These are phyloP conservation scores for Tephrocybe sp. DNA, from an alignment of 768 basidiomycete genomes.

Conservation along the genomic window DNA sequence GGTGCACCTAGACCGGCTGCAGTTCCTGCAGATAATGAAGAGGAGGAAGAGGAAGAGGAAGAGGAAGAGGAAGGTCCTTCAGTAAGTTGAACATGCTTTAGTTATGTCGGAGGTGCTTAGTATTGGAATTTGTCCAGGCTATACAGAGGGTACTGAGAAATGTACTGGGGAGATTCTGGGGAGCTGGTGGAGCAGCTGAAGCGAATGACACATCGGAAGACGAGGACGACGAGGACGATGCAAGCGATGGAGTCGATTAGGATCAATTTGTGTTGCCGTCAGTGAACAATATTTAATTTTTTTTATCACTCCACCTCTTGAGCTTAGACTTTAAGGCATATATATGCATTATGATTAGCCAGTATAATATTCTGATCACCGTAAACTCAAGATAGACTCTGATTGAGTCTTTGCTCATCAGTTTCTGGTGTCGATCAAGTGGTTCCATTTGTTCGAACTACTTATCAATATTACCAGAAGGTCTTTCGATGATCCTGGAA, in stretches of 20 bases:
- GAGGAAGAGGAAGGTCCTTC: conserved; percentile 51
- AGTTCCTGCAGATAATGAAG: conserved; percentile 16
- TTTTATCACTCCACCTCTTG: no score
- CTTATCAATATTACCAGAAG: no score
- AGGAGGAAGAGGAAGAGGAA: conserved; percentile 22
- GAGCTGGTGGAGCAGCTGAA: conserved; percentile 26
- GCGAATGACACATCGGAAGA: conserved; percentile 36
- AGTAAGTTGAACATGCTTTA: conserved; percentile 35
- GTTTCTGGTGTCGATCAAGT: no score
- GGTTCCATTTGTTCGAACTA: no score
- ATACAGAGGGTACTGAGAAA: conserved; percentile 62
- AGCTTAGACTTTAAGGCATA: no score
- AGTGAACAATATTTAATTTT: no score
- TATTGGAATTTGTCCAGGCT: neutral
- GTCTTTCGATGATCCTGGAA: no score
- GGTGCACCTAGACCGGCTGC: neutral
- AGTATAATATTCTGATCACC: no score
- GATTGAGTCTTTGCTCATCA: no score
- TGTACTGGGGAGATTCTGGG: conserved; percentile 62
- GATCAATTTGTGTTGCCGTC: neutral
- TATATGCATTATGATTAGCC: no score
- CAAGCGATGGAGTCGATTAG: conserved; percentile 30
- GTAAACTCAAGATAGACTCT: no score
- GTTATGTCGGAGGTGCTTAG: neutral
- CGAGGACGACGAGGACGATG: conserved; percentile 43